Percentiles rank a stretch among this genome's conserved stretches.
Conservation (phyloP, 306 rosid species). For the Cicer pinnatifidum region DNA sequence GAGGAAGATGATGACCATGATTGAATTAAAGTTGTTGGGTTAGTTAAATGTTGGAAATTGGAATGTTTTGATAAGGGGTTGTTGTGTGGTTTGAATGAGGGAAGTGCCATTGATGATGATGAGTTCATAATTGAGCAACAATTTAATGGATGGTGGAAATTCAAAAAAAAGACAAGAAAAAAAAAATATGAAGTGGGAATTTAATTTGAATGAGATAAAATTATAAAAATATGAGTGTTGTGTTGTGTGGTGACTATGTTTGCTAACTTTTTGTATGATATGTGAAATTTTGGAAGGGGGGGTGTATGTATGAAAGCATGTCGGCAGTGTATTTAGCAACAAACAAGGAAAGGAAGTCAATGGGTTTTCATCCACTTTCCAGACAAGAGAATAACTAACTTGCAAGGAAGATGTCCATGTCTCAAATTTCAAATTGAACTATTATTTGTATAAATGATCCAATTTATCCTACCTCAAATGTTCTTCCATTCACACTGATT, state of each 20-base stretch:
- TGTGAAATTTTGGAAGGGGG: background rate
- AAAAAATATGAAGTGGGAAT: constrained; percentile 26
- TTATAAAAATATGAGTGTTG: background rate
- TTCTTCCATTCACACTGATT: too few species aligned
- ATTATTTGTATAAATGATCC: background rate
- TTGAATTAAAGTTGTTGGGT: constrained; percentile 47
- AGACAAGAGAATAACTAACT: constrained; percentile 22
- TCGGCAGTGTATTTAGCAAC: background rate
- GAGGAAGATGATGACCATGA: constrained; percentile 46
- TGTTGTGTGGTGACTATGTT: background rate
- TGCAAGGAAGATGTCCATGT: constrained; percentile 4
- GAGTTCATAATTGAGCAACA: constrained; percentile 18
- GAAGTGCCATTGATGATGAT: constrained; percentile 49
- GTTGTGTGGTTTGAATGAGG: constrained; percentile 47
- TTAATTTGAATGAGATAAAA: constrained; percentile 40
- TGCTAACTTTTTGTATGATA: background rate
- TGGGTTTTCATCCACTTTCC: constrained; percentile 34
- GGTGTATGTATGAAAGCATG: background rate
- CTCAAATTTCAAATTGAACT: background rate
- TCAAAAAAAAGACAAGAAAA: background rate
- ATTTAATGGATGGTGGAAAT: constrained; percentile 24
- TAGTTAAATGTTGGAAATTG: constrained; percentile 42
- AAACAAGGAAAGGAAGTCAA: background rate
- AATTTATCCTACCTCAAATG: too few species aligned
- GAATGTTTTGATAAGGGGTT: constrained; percentile 43